Evolutionary conservation across 2,329 filamentous ascomycete genomes (phyloP), one percentile per base, ranked within the genome.

Genomic region (Penicillium sp.): DNA sequence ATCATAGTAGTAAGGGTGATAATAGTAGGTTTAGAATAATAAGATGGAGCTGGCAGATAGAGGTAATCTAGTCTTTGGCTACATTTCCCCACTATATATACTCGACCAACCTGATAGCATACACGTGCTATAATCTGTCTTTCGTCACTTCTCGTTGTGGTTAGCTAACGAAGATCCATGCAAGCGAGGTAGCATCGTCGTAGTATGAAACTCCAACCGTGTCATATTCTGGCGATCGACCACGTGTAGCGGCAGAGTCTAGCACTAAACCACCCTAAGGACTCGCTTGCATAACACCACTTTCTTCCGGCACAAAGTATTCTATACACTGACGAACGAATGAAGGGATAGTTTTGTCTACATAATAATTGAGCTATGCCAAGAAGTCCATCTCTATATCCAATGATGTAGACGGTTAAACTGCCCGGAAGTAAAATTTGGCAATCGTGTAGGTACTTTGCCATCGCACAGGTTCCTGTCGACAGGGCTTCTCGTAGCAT

Each of bases 111-210:
- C 47, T 18, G 7, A 36, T 24, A 19, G 2, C 18, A 14, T 37
- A 10, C 10, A 50, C 22, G 24, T 37, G 47, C 35, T 37, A 9
- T 37, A 24, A 18, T 36, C 10, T 18, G 9, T n/a, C 31, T 22
- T 22, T 24, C 13, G n/a, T 50, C 33, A 24, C 19, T 16, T 37
- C 35, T 16, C 14, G 5, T 24, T 24, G 14, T 18, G 9, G 10
- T 24, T n/a, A 50, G 37, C 10, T 39, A 37, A 24, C 47, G 31
- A 50, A 24, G n/a, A 37, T 31, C 6, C 7, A 31, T 24, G 35
- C 47, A 50, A 50, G 47, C 18, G 35, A 50, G 33, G 47, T 50
- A 24, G 35, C 14, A 50, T 50, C 47, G 33, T 50, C 47, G 33
- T 2, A 37, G 22, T 37, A 37, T 50, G 19, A n/a, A 37, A 22